These are phyloP conservation scores for Neonectria coccinea DNA, from an alignment of 2,329 filamentous ascomycete genomes.

Conservation along the genomic window DNA sequence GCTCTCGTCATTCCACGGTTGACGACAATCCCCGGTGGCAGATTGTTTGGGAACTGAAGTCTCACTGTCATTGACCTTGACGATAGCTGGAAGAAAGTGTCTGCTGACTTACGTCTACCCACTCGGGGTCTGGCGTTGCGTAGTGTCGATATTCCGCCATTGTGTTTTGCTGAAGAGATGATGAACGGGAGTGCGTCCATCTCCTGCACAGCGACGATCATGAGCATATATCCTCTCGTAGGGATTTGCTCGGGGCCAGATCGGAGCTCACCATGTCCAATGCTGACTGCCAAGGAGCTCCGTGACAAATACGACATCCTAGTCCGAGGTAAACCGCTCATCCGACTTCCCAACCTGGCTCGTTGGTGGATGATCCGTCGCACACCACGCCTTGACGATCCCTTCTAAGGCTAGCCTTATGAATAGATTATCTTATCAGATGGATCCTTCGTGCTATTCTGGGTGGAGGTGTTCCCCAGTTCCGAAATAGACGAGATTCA, in stretches of 20 bases:
- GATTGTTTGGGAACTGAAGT: constrained; percentile 44
- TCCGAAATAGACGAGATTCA: not conserved
- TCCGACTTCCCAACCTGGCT: constrained; percentile 4
- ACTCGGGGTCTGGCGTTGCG: constrained; percentile 26
- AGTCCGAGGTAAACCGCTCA: constrained; percentile 8
- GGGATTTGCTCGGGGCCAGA: constrained; percentile 2
- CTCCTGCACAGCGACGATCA: not conserved
- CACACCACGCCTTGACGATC: not conserved
- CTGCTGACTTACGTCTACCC: constrained; percentile 20
- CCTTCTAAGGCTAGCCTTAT: not conserved
- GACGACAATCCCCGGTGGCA: constrained; percentile 30
- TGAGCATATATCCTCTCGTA: not conserved
- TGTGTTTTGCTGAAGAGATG: not conserved
- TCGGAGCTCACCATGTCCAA: constrained; percentile 9
- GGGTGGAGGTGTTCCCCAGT: not conserved
- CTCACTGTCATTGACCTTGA: not conserved
- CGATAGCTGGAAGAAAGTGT: not conserved
- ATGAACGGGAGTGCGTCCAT: not conserved
- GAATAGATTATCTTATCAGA: constrained; percentile 38
- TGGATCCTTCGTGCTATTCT: constrained; percentile 11
- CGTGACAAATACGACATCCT: constrained; percentile 7
- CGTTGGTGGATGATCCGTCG: not conserved
- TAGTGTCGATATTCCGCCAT: constrained; percentile 35
- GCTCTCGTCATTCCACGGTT: constrained; percentile 34
- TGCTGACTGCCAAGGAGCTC: constrained; percentile 1